Evolutionary conservation across 495 filamentous ascomycete species (phyloP), one percentile per base, ranked within the genome.

Genomic region (Neurospora intermedia): DNA sequence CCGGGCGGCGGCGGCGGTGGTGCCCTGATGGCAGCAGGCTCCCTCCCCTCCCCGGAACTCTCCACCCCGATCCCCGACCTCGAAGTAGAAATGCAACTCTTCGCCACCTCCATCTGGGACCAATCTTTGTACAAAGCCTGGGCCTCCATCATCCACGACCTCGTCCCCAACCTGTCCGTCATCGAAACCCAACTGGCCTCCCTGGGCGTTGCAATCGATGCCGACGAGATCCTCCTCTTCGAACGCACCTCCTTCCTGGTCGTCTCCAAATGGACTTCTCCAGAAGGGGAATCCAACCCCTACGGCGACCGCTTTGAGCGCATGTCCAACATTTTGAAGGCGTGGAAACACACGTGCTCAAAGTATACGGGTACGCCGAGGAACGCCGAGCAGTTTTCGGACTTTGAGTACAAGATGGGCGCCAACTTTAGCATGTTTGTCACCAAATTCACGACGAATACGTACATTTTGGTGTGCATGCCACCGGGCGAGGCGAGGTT

Each of bases 111-210:
- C 54, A 99, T 99, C 82, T 99, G 96, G 96, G 96, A 99, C 80
- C 94, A 99, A 81, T 94, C 91, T 15, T 84, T 99, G n/a, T 99
- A 99, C 84, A 95, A 94, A 77, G 96, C 96, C 6, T 99, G 96
- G 96, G 96, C 96, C 0, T 91, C 90, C 76, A 97, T 99, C 75
- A 97, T 99, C 71, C 95, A 99, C 84, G 93, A 92, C 79, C 87
- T 99, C 38, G 95, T 98, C 31, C 96, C 96, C 0, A 98, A 99
- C 80, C 88, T 98, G 0, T 84, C 89, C n/a, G 87, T 92, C 38
- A 97, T 98, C 75, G 95, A 98, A 80, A 88, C 86, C 16, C 92
- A 97, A 81, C 85, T 99, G 6, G 85, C 85, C 3, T 87, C 89
- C 38, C 87, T 99, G 46, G 93, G 93, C 40, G 87, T 91, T 69